Conservation (phyloP, 2,329 filamentous ascomycete genomes). For the Didymellaceae sp. region DNA sequence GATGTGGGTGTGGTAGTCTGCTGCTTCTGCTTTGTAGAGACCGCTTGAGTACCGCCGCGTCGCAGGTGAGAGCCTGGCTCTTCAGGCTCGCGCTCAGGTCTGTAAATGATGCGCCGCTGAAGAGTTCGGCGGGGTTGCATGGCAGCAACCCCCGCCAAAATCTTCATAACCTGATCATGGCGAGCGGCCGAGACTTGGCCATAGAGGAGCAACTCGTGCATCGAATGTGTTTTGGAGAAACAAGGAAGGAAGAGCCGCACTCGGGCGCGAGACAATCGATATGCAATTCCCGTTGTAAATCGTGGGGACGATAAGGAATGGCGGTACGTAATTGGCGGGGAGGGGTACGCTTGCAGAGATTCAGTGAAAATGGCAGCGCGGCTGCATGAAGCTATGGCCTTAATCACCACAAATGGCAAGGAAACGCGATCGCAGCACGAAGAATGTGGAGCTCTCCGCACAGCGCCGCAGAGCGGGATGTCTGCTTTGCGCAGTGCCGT, state of each 20-base stretch:
- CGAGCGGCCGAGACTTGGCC: slow-evolving; percentile 63
- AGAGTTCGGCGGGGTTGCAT: slow-evolving; percentile 64
- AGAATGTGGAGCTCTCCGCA: slow-evolving; percentile 25
- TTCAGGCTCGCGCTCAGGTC: slow-evolving; percentile 57
- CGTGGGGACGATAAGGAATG: slow-evolving; percentile 39
- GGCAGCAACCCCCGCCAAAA: slow-evolving; percentile 66
- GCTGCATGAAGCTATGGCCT: slow-evolving; percentile 32
- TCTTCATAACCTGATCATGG: slow-evolving; percentile 66
- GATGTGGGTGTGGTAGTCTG: slow-evolving; percentile 53
- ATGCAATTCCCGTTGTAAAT: slow-evolving; percentile 37
- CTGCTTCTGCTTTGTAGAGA: slow-evolving; percentile 42
- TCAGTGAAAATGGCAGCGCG: slow-evolving; percentile 20
- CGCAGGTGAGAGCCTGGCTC: slow-evolving; percentile 46
- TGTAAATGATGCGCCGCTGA: slow-evolving; percentile 66
- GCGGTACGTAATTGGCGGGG: slow-evolving; percentile 31
- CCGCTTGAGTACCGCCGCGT: slow-evolving; percentile 47
- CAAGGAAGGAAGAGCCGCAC: slow-evolving; percentile 18
- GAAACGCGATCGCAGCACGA: slow-evolving; percentile 17
- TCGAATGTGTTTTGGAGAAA: slow-evolving; percentile 37
- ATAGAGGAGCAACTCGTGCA: slow-evolving; percentile 70
- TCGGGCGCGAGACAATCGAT: slow-evolving; percentile 29
- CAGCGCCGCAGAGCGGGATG: slow-evolving; percentile 5
- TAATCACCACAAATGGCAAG: slow-evolving; percentile 16
- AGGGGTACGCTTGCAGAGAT: slow-evolving; percentile 22
- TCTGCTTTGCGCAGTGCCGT: slow-evolving; percentile 15